Evolutionary conservation across 139 green algal genomes (phyloP).

Genomic region (Pseudopediastrum boryanum): DNA sequence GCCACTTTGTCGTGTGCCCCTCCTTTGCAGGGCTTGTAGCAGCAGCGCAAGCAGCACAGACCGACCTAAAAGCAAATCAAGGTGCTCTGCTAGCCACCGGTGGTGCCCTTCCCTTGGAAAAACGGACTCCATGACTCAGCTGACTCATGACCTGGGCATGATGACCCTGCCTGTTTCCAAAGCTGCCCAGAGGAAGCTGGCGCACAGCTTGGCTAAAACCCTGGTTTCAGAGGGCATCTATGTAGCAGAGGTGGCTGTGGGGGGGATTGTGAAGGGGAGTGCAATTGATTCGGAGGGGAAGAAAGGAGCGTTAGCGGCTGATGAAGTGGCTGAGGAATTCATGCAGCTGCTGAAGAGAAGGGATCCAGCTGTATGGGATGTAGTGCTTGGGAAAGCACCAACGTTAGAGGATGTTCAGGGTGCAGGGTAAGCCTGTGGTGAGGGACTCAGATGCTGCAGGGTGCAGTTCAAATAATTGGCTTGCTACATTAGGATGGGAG

Average conservation of each 20-base stretch:
- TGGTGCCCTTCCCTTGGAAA: too few relatives aligned
- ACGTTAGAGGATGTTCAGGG: too few relatives aligned
- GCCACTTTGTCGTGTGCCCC: too few relatives aligned
- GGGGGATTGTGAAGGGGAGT: neutral
- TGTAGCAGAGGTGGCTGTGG: neutral
- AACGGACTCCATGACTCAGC: constrained; percentile 51
- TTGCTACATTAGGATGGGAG: too few relatives aligned
- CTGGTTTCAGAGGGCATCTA: neutral
- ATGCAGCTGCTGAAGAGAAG: neutral
- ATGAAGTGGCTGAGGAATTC: neutral
- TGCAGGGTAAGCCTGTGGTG: too few relatives aligned
- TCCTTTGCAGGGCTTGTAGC: too few relatives aligned
- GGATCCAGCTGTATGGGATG: neutral
- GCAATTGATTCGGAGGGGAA: neutral
- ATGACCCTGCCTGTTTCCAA: neutral
- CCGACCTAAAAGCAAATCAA: neutral
- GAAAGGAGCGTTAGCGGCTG: neutral
- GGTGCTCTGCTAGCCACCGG: too few relatives aligned
- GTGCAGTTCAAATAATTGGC: too few relatives aligned
- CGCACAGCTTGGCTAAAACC: neutral
- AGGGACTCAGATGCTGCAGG: too few relatives aligned
- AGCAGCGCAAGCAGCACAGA: neutral
- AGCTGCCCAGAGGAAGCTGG: neutral
- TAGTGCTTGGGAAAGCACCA: too few relatives aligned
- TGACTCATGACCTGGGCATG: constrained; percentile 43